phyloP scores from a whole-genome alignment of 2,329 filamentous ascomycete genomes.

The Trichoderma atroviride region DNA sequence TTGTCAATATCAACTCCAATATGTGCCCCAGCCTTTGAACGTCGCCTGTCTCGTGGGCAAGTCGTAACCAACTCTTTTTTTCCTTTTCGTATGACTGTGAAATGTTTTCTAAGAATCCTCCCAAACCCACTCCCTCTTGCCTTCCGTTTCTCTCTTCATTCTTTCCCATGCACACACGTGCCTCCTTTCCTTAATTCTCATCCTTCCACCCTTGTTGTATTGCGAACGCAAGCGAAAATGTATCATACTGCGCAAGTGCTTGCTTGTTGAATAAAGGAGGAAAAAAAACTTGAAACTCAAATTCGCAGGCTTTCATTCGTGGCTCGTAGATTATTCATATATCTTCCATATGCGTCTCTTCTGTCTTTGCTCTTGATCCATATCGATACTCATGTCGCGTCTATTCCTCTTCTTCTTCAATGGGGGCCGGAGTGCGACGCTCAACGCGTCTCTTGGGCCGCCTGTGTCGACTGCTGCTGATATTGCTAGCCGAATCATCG shows the following conservation, averaged over 20 bases:
- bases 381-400: not conserved
- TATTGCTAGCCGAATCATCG: conserved; percentile 80
- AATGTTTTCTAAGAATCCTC: not conserved
- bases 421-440: conserved; percentile 70
- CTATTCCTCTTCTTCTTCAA: conserved; percentile 74
- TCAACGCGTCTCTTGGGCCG: conserved; percentile 69
- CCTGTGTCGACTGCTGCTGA: conserved; percentile 69
- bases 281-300: not conserved
- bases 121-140: not conserved
- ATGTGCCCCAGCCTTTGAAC: conserved; percentile 17
- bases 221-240: not conserved
- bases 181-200: not conserved
- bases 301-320: conserved; percentile 14
- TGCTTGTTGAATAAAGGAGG: conserved; percentile 23
- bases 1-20: conserved; percentile 21
- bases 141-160: not conserved
- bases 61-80: not conserved
- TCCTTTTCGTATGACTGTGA: not conserved
- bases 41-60: not conserved
- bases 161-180: not conserved
- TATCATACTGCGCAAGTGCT: not conserved
- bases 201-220: not conserved
- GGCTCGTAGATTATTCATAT: conserved; percentile 1
- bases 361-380: not conserved
- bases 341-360: not conserved